A percentile compares a stretch with the other conserved stretches of the same genome.
Evolutionary conservation across 352 stramenopile genomes (phyloP).

Genomic region (Globisporangium emineosum): DNA sequence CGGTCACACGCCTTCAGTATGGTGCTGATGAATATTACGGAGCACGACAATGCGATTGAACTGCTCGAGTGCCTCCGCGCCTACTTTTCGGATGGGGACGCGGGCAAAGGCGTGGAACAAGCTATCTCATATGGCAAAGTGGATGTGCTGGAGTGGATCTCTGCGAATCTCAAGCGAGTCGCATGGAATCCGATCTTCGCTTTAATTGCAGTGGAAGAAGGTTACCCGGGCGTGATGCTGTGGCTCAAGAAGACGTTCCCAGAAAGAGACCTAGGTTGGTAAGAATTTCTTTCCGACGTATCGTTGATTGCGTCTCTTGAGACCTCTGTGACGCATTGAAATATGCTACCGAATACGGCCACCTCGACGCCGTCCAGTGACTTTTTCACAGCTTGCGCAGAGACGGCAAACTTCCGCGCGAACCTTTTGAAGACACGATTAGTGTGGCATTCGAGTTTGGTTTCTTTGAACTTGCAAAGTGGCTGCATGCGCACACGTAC

Average conservation of each 20-base stretch:
- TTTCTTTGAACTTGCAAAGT: too few relatives aligned
- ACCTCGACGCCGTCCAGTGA: too few relatives aligned
- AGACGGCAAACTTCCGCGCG: too few relatives aligned
- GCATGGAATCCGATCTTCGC: background rate
- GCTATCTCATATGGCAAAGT: background rate
- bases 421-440: too few relatives aligned
- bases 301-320: background rate
- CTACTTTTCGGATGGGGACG: background rate
- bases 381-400: too few relatives aligned
- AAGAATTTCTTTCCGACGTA: too few relatives aligned
- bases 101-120: background rate
- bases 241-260: background rate
- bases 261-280: background rate
- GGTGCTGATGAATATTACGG: background rate
- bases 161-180: background rate
- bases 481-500: too few relatives aligned
- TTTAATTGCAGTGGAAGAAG: background rate
- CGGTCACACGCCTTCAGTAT: background rate
- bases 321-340: too few relatives aligned
- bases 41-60: background rate
- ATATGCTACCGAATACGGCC: too few relatives aligned
- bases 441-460: too few relatives aligned
- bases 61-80: background rate
- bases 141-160: background rate
- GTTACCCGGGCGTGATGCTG: background rate